Evolutionary conservation across 2,329 filamentous ascomycete genomes (phyloP).

Genomic region (Pezicula rhizophila): DNA sequence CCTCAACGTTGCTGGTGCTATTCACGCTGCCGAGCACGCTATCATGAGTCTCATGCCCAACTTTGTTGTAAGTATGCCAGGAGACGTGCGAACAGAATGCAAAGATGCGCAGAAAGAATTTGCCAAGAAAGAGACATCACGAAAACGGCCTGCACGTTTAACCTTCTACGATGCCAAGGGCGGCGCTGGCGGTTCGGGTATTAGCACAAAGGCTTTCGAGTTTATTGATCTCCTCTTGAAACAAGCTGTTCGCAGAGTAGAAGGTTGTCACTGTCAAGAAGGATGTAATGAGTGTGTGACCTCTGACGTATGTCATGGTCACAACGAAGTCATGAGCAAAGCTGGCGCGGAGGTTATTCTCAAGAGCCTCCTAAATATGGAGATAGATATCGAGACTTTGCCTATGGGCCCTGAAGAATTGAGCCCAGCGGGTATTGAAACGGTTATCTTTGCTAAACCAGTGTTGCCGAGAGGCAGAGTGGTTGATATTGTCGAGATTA

Average conservation of each 20-base stretch:
- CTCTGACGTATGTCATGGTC: conserved; percentile 75
- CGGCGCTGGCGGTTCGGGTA: conserved; percentile 74
- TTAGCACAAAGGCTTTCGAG: conserved; percentile 89
- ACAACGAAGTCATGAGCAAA: conserved; percentile 91
- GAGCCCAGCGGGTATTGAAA: conserved; percentile 70
- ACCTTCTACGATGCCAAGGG: conserved; percentile 97
- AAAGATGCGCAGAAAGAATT: conserved; percentile 88
- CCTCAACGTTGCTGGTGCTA: conserved; percentile 79
- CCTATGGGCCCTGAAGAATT: conserved; percentile 77
- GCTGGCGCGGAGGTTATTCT: conserved; percentile 78
- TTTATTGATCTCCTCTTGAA: conserved; percentile 74
- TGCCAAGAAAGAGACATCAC: conserved; percentile 56
- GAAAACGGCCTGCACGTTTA: conserved; percentile 80
- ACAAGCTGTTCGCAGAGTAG: conserved; percentile 71
- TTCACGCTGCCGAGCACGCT: conserved; percentile 92
- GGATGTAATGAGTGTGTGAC: conserved; percentile 91
- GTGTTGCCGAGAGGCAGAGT: conserved; percentile 35
- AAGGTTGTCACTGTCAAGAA: conserved; percentile 67
- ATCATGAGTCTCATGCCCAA: conserved; percentile 82
- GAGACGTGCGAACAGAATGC: conserved; percentile 91
- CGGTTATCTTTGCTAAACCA: conserved; percentile 66
- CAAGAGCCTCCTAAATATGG: conserved; percentile 64
- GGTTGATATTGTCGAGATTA: conserved; percentile 17
- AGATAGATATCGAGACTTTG: conserved; percentile 77
- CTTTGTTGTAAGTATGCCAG: conserved; percentile 83